Base-by-base conservation (phyloP, 768 basidiomycete genomes). In the Lactarius sanguifluus region DNA sequence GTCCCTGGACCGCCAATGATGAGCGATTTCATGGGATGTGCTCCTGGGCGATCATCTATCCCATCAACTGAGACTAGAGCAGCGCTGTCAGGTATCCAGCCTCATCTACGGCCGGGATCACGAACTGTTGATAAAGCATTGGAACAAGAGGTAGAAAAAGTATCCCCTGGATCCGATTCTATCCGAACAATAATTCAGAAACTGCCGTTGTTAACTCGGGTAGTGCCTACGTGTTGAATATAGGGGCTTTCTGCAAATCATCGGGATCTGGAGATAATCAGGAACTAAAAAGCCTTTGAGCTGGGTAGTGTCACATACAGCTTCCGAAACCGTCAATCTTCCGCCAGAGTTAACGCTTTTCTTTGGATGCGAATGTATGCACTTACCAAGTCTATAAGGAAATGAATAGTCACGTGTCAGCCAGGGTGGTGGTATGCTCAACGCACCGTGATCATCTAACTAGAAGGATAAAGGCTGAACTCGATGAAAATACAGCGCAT, bases 91-190 rank as follows among this genome's bases (percentile, higher is more conserved):
- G 57, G 16, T 28, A 73, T 38, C 30, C 34, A 30, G 34, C 13
- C 38, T 32, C 57, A 65, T 40, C 65, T 55, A 50, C 57, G 61
- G 62, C 15, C 13, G 61, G 25, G 50, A 69, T 54, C 18, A 60
- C 83, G 61, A 71, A 91, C 91, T 85, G 69, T 90, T 88, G 71
- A 91, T 86, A 75, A 96, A 96, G 71, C 91, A 92, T 71, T 99
- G 96, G 81, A 99, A 98, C 1, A 99, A 81, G 25, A 96, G 80
- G 78, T 88, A 99, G 81, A 88, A 96, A 76, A 96, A 96, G 77
- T 95, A 97, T 25, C 89, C 93, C 70, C 91, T 80, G 0, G 86
- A 77, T 7, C 96, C 96, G 62, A 98, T 91, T 9, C 90, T 92
- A 66, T 64, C 55, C 62, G 40, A 38, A 59, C 18, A 45, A 45